Base-by-base conservation (phyloP, 768 basidiomycete species). In the Agaricus sinodeliciosus region DNA sequence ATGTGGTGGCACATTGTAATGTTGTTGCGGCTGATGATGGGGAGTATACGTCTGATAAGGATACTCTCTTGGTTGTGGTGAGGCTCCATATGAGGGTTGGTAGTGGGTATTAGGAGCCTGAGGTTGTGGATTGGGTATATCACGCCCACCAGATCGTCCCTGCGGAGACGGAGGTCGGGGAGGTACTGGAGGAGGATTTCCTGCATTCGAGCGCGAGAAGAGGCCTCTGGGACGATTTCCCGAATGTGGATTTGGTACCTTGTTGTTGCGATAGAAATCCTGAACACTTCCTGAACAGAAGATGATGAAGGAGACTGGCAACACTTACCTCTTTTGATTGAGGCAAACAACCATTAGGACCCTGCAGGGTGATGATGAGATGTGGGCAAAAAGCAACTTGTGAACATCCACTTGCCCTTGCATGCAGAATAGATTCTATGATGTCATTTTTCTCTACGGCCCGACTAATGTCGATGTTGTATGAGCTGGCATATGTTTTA, bases 401-500 rank as follows among this genome's bases (percentile, higher is more conserved):
- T 31, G 6, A 12, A 40, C 37, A 0, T 19, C n/a, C 4, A 7
- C 79, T 49, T 61, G 87, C 88, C 60, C 73, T 73, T 12, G 72
- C 73, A 11, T 60, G 62, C 62, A 88, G 42, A 43, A 87, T 77
- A 37, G 72, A 78, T 47, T 88, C 84, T 36, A 90, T 80, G 42
- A 90, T 68, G 62, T 90, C 88, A 48, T 87, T 83, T 66, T 90
- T 90, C 65, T 91, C 89, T 13, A 89, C 72, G 1, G 82, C 79
- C 44, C 78, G 76, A 51, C 74, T 77, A 15, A 78, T 73, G 49
- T 72, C 68, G 58, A 91, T 85, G 51, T 81, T 78, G 58, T 91
- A 91, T 4, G 82, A 84, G 48, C 72, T 76, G 22, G 83, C 74
- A 60, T 90, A 90, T 45, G 77, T 81, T 71, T 79, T 82, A 45